Base-by-base conservation (phyloP, 495 filamentous ascomycete genomes). In the Chaetomium fimeti region DNA sequence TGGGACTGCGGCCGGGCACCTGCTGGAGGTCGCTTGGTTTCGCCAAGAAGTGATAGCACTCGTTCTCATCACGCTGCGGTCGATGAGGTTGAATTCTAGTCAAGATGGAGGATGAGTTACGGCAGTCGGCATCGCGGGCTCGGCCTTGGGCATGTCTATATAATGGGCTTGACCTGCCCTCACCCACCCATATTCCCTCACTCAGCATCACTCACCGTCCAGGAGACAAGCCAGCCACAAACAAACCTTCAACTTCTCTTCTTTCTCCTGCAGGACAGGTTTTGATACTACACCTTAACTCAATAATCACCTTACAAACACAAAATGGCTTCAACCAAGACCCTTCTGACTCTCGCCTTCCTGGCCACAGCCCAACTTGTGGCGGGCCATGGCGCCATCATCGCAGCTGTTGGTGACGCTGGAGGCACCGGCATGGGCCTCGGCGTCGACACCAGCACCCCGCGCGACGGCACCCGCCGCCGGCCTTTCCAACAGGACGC, bases 401-500 rank as follows among this genome's bases (percentile, higher is more conserved):
- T 76, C 56, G 53, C 66, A 11, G 82, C 82, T 7, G 72, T 69
- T 20, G 82, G 82, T 38, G 73, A 84, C 62, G 76, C 75, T 18
- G 82, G 82, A 22, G 82, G 82, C 38, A 72, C 70, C 8, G 77
- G 82, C 67, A 81, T 77, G 71, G 74, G 72, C n/a, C 72, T 80
- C 2, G 76, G 77, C 60, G 74, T 84, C 65, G 76, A 83, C 67
- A 72, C 76, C 52, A 67, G 66, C 59, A 84, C 82, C 6, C 82
- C 82, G 16, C 81, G 82, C 20, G 80, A 82, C 60, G 82, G 82
- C 38, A 83, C 82, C n/a, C 64, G 73, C 4, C 79, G 82, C 32
- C 67, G 66, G 11, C 82, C 82, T 8, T 84, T 84, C 74, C 82
- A 84, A 66, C 81, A 81, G 47, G 82, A 84, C 63, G 74, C 69